These are phyloP conservation scores for Cyclocybe cylindracea DNA, from an alignment of 768 basidiomycete genomes.

Conservation along the genomic window DNA sequence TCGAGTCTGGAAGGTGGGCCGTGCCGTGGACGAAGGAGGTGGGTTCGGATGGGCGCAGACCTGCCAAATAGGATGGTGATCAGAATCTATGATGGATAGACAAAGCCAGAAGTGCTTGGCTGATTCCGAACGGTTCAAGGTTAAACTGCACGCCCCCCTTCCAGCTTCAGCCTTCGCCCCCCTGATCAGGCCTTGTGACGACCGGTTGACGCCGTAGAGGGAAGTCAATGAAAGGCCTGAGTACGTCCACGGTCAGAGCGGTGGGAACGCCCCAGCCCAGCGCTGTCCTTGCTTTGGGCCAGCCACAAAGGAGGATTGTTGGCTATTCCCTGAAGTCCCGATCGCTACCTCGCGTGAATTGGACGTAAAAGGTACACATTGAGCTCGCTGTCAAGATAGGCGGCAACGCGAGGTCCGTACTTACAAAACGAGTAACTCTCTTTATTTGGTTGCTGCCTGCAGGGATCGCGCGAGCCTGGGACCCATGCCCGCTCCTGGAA, in stretches of 20 bases:
- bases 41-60: constrained; percentile 9
- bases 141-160: constrained; percentile 14
- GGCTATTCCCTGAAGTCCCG: constrained; percentile 11
- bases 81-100: constrained; percentile 28
- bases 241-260: constrained; percentile 23
- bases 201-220: constrained; percentile 26
- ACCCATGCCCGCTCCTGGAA: too few relatives aligned
- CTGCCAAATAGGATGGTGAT: constrained; percentile 27
- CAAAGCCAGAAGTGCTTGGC: constrained; percentile 23
- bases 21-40: constrained; percentile 13
- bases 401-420: constrained; percentile 15
- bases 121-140: constrained; percentile 23
- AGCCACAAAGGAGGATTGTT: constrained; percentile 8
- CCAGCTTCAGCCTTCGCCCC: not conserved
- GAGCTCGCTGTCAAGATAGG: constrained; percentile 9
- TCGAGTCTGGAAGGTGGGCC: constrained; percentile 1
- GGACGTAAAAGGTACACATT: constrained; percentile 21
- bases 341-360: constrained; percentile 14
- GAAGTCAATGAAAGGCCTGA: constrained; percentile 20
- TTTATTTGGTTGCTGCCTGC: constrained; percentile 11
- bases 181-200: constrained; percentile 37
- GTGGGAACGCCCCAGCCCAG: constrained; percentile 14
- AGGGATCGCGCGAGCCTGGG: constrained; percentile 3
- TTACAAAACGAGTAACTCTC: constrained; percentile 18
- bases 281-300: constrained; percentile 15